Base-by-base conservation (phyloP, 1,139 yeast species). In the Suhomyces yuchorum region DNA sequence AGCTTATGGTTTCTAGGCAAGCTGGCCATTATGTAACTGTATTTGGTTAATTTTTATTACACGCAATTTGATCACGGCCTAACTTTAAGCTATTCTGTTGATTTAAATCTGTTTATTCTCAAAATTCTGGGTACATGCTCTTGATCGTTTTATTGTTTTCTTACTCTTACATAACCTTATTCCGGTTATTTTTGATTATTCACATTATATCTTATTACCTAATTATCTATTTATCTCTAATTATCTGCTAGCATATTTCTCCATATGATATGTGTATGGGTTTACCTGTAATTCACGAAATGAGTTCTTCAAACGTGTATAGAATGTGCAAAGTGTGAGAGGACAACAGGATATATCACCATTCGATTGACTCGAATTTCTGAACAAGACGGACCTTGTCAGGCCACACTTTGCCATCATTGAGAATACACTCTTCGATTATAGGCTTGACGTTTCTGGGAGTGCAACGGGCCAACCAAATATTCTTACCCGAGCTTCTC, bases 381-480 rank as follows among this genome's bases (percentile, higher is more conserved):
- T 82, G 84, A 9, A 81, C 84, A 33, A 81, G 73, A 56, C 96
- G 72, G n/a, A 86, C 77, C 49, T 82, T 68, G 12, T 84, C 84
- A 0, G 93, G 87, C 78, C 87, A 85, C 4, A 87, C 89, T 52
- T 78, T 80, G 1, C 90, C 92, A 30, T 80, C 77, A 12, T 65
- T 71, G 28, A 84, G 57, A 33, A 89, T 75, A 24, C 95, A 85
- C 58, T 87, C 85, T 48, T 90, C 87, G 6, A 92, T 81, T 14
- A 93, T 82, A 1, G 87, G 84, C 47, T 76, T 75, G 17, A 85
- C 89, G 59, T 90, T 89, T 44, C 76, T 76, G 8, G 98, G 98
- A 4, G 80, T 75, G 51, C 95, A 86, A 55, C 93, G 77, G 0
- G 96, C 98, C 60, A 90, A 71, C 97, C 98, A 91, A 32, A 91